These are phyloP conservation scores for Colletotrichum costaricense DNA, from an alignment of 2,329 filamentous ascomycete species.

Conservation along the genomic window DNA sequence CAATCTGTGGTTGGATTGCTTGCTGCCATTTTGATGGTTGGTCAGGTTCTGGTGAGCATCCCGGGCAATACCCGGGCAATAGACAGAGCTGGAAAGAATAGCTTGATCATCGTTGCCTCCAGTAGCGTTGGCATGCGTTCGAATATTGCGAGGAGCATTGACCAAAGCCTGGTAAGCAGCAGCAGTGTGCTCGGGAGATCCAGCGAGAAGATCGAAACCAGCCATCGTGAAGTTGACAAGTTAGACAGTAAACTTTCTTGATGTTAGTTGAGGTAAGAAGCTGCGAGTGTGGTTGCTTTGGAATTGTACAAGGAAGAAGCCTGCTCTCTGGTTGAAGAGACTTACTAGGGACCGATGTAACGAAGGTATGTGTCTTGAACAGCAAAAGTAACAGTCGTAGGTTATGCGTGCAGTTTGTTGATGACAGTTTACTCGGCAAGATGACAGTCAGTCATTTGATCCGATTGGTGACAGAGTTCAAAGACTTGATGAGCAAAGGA, in stretches of 20 bases:
- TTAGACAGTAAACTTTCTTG: neutral
- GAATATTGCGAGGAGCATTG: too few relatives aligned
- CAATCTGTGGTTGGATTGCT: neutral
- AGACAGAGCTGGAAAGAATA: neutral
- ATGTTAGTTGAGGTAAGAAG: neutral
- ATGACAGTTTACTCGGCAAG: neutral
- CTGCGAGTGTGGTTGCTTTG: neutral
- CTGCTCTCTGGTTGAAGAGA: too few relatives aligned
- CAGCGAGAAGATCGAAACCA: neutral
- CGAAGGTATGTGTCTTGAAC: neutral
- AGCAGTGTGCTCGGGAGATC: neutral
- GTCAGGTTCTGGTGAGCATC: neutral
- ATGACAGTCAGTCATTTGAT: neutral
- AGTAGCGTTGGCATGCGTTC: too few relatives aligned
- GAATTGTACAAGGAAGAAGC: accelerated
- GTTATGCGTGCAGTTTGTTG: neutral
- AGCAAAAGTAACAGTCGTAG: neutral
- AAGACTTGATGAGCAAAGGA: neutral
- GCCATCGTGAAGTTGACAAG: neutral
- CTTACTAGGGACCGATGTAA: neutral
- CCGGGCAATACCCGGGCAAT: neutral
- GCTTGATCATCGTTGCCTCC: neutral
- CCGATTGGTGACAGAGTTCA: neutral
- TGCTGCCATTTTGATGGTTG: neutral
- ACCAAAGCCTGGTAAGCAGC: neutral